Conservation (phyloP, 208 protist species). For the Trypanosoma avium region DNA sequence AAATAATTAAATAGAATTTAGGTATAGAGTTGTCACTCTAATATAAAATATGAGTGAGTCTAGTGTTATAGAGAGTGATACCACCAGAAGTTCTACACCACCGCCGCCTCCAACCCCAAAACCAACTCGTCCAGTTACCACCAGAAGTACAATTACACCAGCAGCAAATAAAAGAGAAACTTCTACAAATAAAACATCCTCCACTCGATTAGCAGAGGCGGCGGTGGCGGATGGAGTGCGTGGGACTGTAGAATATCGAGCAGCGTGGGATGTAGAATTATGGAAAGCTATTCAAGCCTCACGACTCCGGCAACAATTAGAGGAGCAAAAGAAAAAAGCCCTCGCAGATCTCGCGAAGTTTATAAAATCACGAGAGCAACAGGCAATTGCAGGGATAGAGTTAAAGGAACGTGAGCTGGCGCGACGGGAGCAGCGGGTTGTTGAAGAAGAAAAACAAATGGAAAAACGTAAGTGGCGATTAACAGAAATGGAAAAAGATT, state of each 20-base stretch:
- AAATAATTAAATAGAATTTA: too few relatives aligned
- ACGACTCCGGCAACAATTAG: constrained; percentile 60
- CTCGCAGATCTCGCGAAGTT: constrained; percentile 34
- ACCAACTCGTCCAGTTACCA: too few relatives aligned
- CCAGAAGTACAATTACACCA: neutral
- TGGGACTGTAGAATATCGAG: constrained; percentile 78
- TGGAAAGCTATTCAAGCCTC: constrained; percentile 83
- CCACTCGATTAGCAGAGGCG: neutral
- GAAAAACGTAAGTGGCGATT: constrained; percentile 38
- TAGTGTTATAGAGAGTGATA: neutral
- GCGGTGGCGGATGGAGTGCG: constrained; percentile 41
- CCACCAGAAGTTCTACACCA: neutral
- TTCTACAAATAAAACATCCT: neutral
- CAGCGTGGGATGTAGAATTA: constrained; percentile 87
- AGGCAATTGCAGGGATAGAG: constrained; percentile 27
- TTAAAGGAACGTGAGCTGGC: constrained; percentile 28
- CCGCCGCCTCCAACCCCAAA: neutral
- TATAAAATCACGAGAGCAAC: constrained; percentile 43
- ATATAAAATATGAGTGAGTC: neutral
- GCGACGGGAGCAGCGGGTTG: constrained; percentile 36
- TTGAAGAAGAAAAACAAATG: constrained; percentile 38
- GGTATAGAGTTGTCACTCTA: too few relatives aligned
- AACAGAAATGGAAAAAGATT: constrained; percentile 51
- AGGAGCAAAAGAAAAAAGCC: constrained; percentile 41
- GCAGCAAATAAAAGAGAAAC: neutral